Evolutionary conservation across 1,284 basidiomycete species (phyloP).

Genomic region (Pyrrhoderma noxium): DNA sequence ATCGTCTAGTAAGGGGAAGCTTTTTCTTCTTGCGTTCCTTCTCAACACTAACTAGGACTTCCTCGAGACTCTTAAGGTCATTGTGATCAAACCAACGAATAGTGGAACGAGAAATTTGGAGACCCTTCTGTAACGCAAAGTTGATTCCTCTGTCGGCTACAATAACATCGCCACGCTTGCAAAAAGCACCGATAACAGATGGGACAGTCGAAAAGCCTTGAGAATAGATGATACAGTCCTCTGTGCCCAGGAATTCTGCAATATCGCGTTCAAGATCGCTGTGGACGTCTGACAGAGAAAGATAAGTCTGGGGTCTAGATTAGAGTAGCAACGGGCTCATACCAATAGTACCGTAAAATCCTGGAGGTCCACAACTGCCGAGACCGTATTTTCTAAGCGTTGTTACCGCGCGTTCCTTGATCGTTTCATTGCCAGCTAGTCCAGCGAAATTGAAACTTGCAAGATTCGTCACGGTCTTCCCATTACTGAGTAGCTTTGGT

Average conservation of each 20-base stretch:
- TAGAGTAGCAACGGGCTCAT: slow-evolving; percentile 20
- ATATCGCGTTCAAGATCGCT: slow-evolving; percentile 85
- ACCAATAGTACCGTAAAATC: slow-evolving; percentile 97
- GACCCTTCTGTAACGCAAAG: slow-evolving; percentile 96
- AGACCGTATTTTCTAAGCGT: slow-evolving; percentile 90
- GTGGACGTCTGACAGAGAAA: slow-evolving; percentile 69
- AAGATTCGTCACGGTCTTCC: slow-evolving; percentile 83
- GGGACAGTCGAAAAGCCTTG: slow-evolving; percentile 91
- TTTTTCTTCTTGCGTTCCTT: slow-evolving; percentile 84
- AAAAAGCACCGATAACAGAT: slow-evolving; percentile 95
- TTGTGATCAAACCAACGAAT: slow-evolving; percentile 97
- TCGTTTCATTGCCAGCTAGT: slow-evolving; percentile 79
- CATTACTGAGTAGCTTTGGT: slow-evolving; percentile 67
- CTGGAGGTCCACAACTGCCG: slow-evolving; percentile 93
- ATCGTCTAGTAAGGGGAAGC: slow-evolving; percentile 79
- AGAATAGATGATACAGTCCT: slow-evolving; percentile 88
- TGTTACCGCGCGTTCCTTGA: slow-evolving; percentile 83
- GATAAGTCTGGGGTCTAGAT: not conserved
- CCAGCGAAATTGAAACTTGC: slow-evolving; percentile 93
- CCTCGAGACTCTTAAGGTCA: slow-evolving; percentile 85
- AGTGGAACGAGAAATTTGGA: slow-evolving; percentile 90
- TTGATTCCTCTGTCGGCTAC: slow-evolving; percentile 94
- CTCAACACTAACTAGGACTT: slow-evolving; percentile 76
- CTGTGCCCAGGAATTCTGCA: slow-evolving; percentile 85
- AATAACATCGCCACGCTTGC: slow-evolving; percentile 96